Conservation (phyloP, 2,329 filamentous ascomycete genomes). For the Fusarium decemcellulare region DNA sequence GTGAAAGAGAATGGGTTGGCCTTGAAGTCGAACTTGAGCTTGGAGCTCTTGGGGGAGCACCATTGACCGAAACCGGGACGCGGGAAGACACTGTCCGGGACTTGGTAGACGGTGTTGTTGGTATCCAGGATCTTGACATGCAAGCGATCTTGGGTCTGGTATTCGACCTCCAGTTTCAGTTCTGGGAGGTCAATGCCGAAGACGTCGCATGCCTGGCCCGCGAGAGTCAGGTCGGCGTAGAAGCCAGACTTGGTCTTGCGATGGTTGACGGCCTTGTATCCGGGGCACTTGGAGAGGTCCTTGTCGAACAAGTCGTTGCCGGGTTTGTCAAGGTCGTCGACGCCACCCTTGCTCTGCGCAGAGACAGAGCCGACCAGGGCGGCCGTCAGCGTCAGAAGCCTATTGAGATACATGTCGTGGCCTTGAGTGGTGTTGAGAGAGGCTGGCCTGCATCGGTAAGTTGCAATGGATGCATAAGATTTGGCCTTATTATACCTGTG, state of each 20-base stretch:
- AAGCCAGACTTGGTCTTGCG: constrained; percentile 66
- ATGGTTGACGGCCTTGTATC: constrained; percentile 77
- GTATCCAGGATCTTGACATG: constrained; percentile 81
- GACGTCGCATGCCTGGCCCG: constrained; percentile 79
- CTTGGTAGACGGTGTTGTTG: constrained; percentile 79
- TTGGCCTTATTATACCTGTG: constrained; percentile 22
- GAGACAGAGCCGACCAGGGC: constrained; percentile 30
- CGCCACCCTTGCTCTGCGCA: constrained; percentile 39
- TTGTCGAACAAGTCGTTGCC: constrained; percentile 39
- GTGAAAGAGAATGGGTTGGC: constrained; percentile 76
- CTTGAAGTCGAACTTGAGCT: constrained; percentile 62
- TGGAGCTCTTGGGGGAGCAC: constrained; percentile 49
- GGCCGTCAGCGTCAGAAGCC: constrained; percentile 29
- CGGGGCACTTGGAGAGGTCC: constrained; percentile 66
- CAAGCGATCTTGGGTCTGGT: constrained; percentile 67
- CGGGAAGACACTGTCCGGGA: constrained; percentile 78
- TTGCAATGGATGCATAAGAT: background rate
- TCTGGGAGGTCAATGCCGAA: constrained; percentile 82
- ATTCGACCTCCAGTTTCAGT: constrained; percentile 73
- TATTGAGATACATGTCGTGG: constrained; percentile 34
- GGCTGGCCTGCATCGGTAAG: constrained; percentile 5
- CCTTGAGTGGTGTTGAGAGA: background rate
- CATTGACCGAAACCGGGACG: constrained; percentile 56
- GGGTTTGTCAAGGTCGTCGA: constrained; percentile 30
- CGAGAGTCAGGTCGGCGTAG: constrained; percentile 78